A percentile compares a stretch with the other conserved stretches of the same genome.
phyloP scores from a whole-genome alignment of 192 early-diverging fungal genomes.

The Umbelopsis vinacea region DNA sequence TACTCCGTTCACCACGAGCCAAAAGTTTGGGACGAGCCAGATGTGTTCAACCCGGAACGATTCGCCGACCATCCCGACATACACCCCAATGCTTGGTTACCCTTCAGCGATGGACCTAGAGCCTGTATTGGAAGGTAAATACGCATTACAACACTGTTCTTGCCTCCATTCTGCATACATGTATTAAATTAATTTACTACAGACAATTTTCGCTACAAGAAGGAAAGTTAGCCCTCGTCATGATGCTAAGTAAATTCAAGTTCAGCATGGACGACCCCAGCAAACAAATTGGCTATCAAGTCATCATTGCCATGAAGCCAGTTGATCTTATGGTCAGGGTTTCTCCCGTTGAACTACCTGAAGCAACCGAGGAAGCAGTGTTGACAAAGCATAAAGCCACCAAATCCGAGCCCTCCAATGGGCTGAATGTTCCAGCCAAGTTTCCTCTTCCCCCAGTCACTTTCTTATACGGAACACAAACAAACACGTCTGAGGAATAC shows the following conservation, averaged over 20 bases:
- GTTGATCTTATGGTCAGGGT: slow-evolving; percentile 37
- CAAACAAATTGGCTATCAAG: slow-evolving; percentile 15
- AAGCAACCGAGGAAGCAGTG: background rate
- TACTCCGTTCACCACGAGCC: slow-evolving; percentile 28
- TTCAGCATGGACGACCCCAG: slow-evolving; percentile 28
- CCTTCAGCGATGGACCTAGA: slow-evolving; percentile 39
- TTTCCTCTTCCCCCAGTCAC: slow-evolving; percentile 43
- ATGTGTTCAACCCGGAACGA: slow-evolving; percentile 38
- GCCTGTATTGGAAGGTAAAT: slow-evolving; percentile 41
- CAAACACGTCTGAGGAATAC: slow-evolving; percentile 57
- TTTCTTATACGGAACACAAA: slow-evolving; percentile 58
- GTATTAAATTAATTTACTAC: background rate
- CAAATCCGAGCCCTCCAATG: background rate
- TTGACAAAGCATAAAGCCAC: background rate
- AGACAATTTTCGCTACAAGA: slow-evolving; percentile 60
- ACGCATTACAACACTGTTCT: background rate
- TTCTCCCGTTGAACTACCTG: slow-evolving; percentile 25
- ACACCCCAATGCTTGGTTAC: slow-evolving; percentile 39
- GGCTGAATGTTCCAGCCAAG: background rate
- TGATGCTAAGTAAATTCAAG: slow-evolving; percentile 49
- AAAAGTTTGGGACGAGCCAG: slow-evolving; percentile 30
- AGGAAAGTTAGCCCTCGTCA: slow-evolving; percentile 53
- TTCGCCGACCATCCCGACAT: slow-evolving; percentile 33
- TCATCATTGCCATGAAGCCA: slow-evolving; percentile 40
- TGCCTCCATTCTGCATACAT: background rate